These are phyloP conservation scores for Neonectria neomacrospora DNA, from an alignment of 2,329 filamentous ascomycete genomes.

Conservation along the genomic window DNA sequence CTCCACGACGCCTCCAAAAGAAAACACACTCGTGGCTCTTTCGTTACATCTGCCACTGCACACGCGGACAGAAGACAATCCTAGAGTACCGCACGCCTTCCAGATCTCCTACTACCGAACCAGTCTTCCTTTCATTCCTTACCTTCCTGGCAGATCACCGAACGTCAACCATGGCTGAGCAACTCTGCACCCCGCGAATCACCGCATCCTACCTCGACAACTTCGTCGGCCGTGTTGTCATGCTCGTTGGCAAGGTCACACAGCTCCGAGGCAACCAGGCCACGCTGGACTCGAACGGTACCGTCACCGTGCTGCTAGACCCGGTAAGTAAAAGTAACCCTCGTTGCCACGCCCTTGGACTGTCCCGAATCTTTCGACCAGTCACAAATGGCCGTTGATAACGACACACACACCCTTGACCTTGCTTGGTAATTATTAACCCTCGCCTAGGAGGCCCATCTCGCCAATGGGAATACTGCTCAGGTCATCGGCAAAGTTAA, in stretches of 20 bases:
- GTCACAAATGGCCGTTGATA: not conserved
- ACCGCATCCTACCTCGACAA: conserved; percentile 81
- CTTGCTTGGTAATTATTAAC: conserved; percentile 18
- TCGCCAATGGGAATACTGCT: conserved; percentile 74
- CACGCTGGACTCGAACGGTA: conserved; percentile 81
- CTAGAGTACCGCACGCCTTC: rapidly evolving
- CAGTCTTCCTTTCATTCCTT: not conserved
- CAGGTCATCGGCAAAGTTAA: conserved; percentile 87
- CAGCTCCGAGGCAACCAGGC: conserved; percentile 85
- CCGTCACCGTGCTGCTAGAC: conserved; percentile 79
- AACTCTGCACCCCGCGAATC: conserved; percentile 81
- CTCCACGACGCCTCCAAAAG: too few relatives aligned
- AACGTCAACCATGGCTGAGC: conserved; percentile 68
- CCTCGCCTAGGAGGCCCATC: conserved; percentile 72
- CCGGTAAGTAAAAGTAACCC: conserved; percentile 63
- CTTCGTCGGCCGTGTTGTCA: conserved; percentile 80
- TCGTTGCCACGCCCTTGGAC: too few relatives aligned
- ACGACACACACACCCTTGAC: not conserved
- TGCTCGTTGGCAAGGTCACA: conserved; percentile 85
- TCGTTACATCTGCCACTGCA: not conserved
- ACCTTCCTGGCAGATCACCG: conserved; percentile 14
- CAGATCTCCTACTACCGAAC: not conserved
- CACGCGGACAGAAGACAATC: not conserved
- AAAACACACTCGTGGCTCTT: not conserved
- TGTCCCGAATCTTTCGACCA: not conserved